phyloP scores from a whole-genome alignment of 495 filamentous ascomycete genomes.

The Talaromyces wortmannii region DNA sequence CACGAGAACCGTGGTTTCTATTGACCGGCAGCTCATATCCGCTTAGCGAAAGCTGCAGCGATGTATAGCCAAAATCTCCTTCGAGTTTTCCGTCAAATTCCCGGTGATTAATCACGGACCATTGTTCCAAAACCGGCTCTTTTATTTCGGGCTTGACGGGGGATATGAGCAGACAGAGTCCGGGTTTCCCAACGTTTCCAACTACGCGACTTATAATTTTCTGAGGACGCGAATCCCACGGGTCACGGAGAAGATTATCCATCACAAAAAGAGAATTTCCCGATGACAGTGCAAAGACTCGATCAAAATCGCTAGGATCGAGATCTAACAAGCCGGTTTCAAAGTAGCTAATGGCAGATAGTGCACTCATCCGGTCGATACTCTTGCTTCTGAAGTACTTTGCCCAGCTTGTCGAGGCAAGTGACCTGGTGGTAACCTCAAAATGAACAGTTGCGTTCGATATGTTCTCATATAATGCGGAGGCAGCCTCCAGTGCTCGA shows the following conservation, averaged over 20 bases:
- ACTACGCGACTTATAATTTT: constrained; percentile 12
- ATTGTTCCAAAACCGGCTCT: constrained; percentile 5
- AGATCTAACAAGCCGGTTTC: constrained; percentile 19
- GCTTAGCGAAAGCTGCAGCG: constrained; percentile 35
- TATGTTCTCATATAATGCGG: not conserved
- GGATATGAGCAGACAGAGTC: constrained; percentile 21
- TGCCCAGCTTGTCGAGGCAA: too few species aligned
- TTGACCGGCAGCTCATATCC: constrained; percentile 16
- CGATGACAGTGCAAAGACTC: constrained; percentile 22
- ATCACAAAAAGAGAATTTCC: constrained; percentile 24
- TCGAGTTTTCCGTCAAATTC: constrained; percentile 19
- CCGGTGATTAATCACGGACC: constrained; percentile 16
- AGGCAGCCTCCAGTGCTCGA: not conserved
- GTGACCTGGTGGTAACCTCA: not conserved
- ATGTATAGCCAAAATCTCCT: constrained; percentile 22
- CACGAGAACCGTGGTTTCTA: constrained; percentile 9
- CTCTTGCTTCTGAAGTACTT: too few species aligned
- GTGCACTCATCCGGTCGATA: too few species aligned
- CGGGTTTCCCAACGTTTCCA: constrained; percentile 26
- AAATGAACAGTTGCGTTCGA: not conserved
- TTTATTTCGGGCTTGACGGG: constrained; percentile 11
- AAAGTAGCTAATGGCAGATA: constrained; percentile 5
- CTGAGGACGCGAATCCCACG: constrained; percentile 1
- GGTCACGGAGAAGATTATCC: constrained; percentile 18
- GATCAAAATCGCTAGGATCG: constrained; percentile 8